Evolutionary conservation across 306 rosid genomes (phyloP), one percentile per base, ranked within the genome.

Genomic region (Alnus glutinosa): DNA sequence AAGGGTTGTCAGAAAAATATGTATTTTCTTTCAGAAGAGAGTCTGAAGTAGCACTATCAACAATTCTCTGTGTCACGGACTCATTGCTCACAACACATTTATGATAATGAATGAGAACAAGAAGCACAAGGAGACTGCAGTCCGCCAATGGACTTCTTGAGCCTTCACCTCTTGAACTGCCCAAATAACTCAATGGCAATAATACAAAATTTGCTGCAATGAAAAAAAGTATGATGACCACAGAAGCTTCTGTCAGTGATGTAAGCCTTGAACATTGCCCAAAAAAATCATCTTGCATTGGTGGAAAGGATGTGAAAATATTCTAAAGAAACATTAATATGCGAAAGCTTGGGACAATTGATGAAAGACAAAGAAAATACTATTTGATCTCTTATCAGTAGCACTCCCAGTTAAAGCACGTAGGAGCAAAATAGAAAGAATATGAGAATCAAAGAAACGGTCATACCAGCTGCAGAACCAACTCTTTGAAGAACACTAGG

Each of bases 381-480:
- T 44, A 74, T 79, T 46, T 11, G 63, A 78, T 74, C 55, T 34
- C 2, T 68, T 68, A 68, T 11, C 51, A 68, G 12, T 9, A 39
- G 18, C 72, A 42, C 30, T 16, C 71, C 13, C 50, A 8, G 13
- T 48, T n/a, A 16, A 49, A 28, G 61, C 58, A 13, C 19, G 6
- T 19, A 15, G 11, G 59, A 71, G 44, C 5, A 48, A 71, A 71
- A 5, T 50, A 50, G 58, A 71, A 18, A 71, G 23, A 77, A 63
- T 28, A 58, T 1, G 14, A 6, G 44, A 28, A 57, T 12, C 55
- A 66, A 44, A 71, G 61, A 59, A 74, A 70, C 64, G 32, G 64
- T 73, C 81, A 76, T 88, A 96, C 99, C 97, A 84, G 99, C 98
- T 74, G 97, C 99, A 78, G 99, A 96, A 81, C 99, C 88, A 77